Conservation (phyloP, 768 basidiomycete species). For the Pholiota conissans region DNA sequence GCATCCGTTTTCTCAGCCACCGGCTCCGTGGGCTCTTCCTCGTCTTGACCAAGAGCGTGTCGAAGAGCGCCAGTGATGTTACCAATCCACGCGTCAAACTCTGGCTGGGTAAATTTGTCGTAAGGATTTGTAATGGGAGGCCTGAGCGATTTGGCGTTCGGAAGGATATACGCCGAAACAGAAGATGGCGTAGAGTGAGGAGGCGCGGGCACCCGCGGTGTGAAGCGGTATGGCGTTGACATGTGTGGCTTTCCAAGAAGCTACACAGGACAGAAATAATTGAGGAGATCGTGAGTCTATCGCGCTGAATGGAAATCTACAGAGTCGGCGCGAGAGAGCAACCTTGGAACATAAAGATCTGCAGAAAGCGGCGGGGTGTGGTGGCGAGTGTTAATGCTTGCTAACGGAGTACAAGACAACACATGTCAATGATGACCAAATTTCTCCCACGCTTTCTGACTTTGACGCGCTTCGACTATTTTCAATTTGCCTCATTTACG, state of each 20-base stretch:
- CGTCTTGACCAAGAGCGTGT: constrained; percentile 56
- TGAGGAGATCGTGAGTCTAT: not conserved
- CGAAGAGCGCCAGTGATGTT: constrained; percentile 59
- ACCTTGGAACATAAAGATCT: not conserved
- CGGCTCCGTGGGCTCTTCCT: constrained; percentile 16
- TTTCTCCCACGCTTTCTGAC: not conserved
- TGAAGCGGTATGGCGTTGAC: constrained; percentile 22
- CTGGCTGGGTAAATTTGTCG: constrained; percentile 65
- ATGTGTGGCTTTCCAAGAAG: constrained; percentile 1
- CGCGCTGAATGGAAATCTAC: not conserved
- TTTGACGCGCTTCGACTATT: too few species aligned
- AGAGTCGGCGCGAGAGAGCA: not conserved
- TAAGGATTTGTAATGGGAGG: constrained; percentile 70
- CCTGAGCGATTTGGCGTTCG: constrained; percentile 23
- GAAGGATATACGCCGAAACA: constrained; percentile 12
- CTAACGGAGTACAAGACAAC: not conserved
- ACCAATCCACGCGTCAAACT: constrained; percentile 73
- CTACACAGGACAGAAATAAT: not conserved
- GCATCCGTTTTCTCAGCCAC: constrained; percentile 4
- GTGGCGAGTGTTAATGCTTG: not conserved
- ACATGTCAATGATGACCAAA: not conserved
- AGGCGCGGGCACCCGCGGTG: constrained; percentile 20
- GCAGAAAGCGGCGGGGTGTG: not conserved
- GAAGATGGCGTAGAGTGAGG: constrained; percentile 26
- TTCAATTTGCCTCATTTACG: too few species aligned